Conservation (phyloP, 805 yeast species). For the Candida michaelii region DNA sequence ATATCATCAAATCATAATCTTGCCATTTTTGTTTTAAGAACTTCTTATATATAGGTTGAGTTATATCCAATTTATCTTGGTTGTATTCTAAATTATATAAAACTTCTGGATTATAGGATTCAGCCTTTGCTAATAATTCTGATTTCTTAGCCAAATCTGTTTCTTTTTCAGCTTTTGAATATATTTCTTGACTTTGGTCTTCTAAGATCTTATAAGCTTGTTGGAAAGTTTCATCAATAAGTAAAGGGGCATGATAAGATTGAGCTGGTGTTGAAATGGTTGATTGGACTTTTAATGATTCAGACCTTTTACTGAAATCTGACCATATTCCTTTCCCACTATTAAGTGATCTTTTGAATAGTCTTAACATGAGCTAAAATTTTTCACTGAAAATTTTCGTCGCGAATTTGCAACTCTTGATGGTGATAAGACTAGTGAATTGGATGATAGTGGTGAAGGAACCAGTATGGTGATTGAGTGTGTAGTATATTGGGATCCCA, state of each 20-base stretch:
- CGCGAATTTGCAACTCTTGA: background rate
- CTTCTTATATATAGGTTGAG: constrained; percentile 78
- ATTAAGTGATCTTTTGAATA: constrained; percentile 8
- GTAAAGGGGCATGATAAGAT: constrained; percentile 67
- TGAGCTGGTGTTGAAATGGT: constrained; percentile 32
- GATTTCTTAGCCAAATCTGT: constrained; percentile 18
- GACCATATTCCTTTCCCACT: constrained; percentile 28
- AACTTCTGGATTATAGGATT: constrained; percentile 81
- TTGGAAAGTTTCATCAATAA: constrained; percentile 71
- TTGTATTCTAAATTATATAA: constrained; percentile 58
- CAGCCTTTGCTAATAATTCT: constrained; percentile 55
- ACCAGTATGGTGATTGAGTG: too few relatives aligned
- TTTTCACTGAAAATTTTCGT: constrained; percentile 3
- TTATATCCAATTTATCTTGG: constrained; percentile 55
- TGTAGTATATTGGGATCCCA: too few relatives aligned
- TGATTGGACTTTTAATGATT: constrained; percentile 30
- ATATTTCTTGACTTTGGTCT: constrained; percentile 43
- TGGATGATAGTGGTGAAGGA: background rate
- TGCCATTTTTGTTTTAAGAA: constrained; percentile 73
- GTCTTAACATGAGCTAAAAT: constrained; percentile 10
- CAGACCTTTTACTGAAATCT: constrained; percentile 31
- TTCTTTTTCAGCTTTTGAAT: constrained; percentile 37
- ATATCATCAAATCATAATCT: constrained; percentile 63
- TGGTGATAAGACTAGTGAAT: too few relatives aligned
- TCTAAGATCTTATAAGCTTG: constrained; percentile 61